Conservation (phyloP, 2,329 filamentous ascomycete genomes). For the Pestalotiopsis sp. region DNA sequence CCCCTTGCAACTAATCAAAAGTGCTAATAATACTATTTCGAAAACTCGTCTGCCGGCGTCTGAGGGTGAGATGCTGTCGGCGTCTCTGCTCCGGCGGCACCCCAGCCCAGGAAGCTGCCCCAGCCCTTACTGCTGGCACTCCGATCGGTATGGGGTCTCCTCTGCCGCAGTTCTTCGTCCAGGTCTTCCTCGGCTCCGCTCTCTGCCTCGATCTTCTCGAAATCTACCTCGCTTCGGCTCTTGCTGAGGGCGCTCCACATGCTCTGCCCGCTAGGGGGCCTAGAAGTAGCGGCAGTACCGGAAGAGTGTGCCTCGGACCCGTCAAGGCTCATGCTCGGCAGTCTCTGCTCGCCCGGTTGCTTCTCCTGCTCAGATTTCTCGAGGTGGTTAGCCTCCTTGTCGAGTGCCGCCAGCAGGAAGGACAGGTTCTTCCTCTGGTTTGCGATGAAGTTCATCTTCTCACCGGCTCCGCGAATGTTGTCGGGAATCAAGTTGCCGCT, state of each 20-base stretch:
- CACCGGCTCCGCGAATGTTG: slow-evolving; percentile 61
- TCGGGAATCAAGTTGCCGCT: slow-evolving; percentile 71
- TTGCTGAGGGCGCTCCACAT: slow-evolving; percentile 66
- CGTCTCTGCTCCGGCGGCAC: slow-evolving; percentile 17
- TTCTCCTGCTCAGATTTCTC: slow-evolving; percentile 36
- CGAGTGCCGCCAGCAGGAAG: slow-evolving; percentile 74
- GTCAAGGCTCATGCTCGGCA: slow-evolving; percentile 30
- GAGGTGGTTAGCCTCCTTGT: slow-evolving; percentile 73
- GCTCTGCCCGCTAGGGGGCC: slow-evolving; percentile 50
- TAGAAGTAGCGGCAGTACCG: slow-evolving; percentile 37
- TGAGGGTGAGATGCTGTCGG: slow-evolving; percentile 5
- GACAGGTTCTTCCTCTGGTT: slow-evolving; percentile 78
- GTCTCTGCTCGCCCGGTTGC: slow-evolving; percentile 22
- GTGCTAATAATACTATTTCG: slow-evolving; percentile 19
- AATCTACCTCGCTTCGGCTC: slow-evolving; percentile 84
- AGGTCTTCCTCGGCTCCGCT: slow-evolving; percentile 60
- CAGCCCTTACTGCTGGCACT: slow-evolving; percentile 15
- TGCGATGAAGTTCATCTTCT: slow-evolving; percentile 75
- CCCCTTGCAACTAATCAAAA: neutral
- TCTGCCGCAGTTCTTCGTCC: slow-evolving; percentile 31
- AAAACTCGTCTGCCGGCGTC: slow-evolving; percentile 26
- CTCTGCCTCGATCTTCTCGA: slow-evolving; percentile 84
- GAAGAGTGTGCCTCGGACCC: slow-evolving; percentile 28
- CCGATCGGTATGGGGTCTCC: slow-evolving; percentile 18
- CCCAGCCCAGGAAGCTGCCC: slow-evolving; percentile 31